These are phyloP conservation scores for Colletotrichum agaves DNA, from an alignment of 2,329 filamentous ascomycete species.

Conservation along the genomic window DNA sequence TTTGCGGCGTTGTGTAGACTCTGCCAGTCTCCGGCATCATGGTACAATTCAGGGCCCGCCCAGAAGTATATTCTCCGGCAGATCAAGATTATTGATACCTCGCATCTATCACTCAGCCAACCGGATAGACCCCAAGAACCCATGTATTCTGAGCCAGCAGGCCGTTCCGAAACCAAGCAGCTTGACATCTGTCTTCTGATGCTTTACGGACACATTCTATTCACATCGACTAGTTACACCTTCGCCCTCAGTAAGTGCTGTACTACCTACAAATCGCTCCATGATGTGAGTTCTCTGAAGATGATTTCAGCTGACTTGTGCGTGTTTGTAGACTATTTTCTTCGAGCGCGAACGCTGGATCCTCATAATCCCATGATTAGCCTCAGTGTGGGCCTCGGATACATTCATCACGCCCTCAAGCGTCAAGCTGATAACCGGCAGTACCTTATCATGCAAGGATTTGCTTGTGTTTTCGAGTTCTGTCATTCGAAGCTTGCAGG, in stretches of 20 bases:
- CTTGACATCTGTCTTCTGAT: conserved; percentile 86
- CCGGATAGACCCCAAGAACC: conserved; percentile 43
- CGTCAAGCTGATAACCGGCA: conserved; percentile 91
- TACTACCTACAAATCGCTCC: not conserved
- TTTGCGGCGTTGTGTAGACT: conserved; percentile 83
- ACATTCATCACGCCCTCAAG: conserved; percentile 90
- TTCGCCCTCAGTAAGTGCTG: conserved; percentile 76
- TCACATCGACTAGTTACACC: conserved; percentile 83
- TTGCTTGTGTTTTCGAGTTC: conserved; percentile 83
- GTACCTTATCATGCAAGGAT: conserved; percentile 85
- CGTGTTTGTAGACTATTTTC: conserved; percentile 75
- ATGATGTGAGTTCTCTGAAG: not conserved
- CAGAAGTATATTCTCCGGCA: conserved; percentile 94
- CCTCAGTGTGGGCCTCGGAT: conserved; percentile 83
- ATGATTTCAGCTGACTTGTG: not conserved
- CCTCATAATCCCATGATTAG: conserved; percentile 82
- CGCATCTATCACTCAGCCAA: conserved; percentile 45
- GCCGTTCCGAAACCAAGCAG: conserved; percentile 42
- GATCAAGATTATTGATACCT: conserved; percentile 87
- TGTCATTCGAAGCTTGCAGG: conserved; percentile 64
- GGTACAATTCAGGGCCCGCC: conserved; percentile 82
- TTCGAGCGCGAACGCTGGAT: conserved; percentile 79
- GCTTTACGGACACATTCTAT: conserved; percentile 90
- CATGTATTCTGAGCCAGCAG: conserved; percentile 47
- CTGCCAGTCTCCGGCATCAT: conserved; percentile 76